A percentile compares a stretch with the other conserved stretches of the same genome.
Evolutionary conservation across 306 rosid species (phyloP).

Genomic region (Boehmeria nivea): DNA sequence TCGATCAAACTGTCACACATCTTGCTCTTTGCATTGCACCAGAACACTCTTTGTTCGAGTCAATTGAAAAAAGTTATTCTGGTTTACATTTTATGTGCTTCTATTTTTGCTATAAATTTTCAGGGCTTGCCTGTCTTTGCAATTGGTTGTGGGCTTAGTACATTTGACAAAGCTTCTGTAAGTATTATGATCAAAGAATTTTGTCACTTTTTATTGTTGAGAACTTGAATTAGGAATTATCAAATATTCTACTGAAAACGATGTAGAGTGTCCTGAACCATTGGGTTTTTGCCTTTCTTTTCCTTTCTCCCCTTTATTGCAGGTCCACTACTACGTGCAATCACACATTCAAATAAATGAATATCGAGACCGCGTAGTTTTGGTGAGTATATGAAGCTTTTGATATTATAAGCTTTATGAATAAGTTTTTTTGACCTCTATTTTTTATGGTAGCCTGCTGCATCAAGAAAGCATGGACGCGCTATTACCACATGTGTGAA

Average conservation of each 20-base stretch:
- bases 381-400: slow-evolving; percentile 47
- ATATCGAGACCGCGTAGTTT: slow-evolving; percentile 73
- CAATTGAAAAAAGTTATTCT: neutral
- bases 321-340: slow-evolving; percentile 96
- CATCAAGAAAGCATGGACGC: slow-evolving; percentile 71
- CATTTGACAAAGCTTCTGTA: slow-evolving; percentile 93
- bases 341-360: slow-evolving; percentile 97
- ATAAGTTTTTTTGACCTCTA: neutral
- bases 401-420: slow-evolving; percentile 4
- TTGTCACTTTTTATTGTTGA: neutral
- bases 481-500: slow-evolving; percentile 78
- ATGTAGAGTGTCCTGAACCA: neutral
- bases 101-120: slow-evolving; percentile 3
- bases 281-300: slow-evolving; percentile 2
- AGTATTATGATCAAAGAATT: slow-evolving; percentile 30
- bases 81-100: neutral
- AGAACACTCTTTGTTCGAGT: too few relatives aligned
- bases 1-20: too few relatives aligned
- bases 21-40: neutral
- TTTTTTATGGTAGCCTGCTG: slow-evolving; percentile 61
- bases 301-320: slow-evolving; percentile 14
- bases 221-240: too few relatives aligned
- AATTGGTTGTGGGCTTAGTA: slow-evolving; percentile 78
- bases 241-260: too few relatives aligned
- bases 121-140: slow-evolving; percentile 94